Conservation (phyloP, 2,329 filamentous ascomycete species). For the Ascochyta fabae region DNA sequence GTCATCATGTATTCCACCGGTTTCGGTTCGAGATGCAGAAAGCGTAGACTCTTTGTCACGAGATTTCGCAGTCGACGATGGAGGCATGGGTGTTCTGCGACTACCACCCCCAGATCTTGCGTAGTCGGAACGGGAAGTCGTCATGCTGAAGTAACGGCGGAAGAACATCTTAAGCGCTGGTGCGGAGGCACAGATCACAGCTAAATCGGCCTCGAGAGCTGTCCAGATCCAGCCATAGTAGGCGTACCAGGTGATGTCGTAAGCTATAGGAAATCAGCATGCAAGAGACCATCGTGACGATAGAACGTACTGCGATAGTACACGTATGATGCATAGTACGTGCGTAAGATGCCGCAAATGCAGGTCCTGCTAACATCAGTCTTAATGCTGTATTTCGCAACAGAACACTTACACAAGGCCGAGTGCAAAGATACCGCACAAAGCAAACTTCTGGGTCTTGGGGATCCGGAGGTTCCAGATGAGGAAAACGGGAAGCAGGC, state of each 20-base stretch:
- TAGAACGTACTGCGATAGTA: slow-evolving; percentile 33
- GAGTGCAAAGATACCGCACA: slow-evolving; percentile 54
- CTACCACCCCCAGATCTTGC: slow-evolving; percentile 6
- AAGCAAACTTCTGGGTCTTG: slow-evolving; percentile 51
- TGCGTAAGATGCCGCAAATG: slow-evolving; percentile 46
- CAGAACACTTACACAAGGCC: slow-evolving; percentile 49
- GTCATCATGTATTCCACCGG: slow-evolving; percentile 6
- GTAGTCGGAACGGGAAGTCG: slow-evolving; percentile 17
- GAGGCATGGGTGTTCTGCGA: slow-evolving; percentile 3
- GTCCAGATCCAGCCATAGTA: slow-evolving; percentile 52
- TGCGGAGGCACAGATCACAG: slow-evolving; percentile 52
- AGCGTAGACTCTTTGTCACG: slow-evolving; percentile 6
- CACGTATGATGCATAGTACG: slow-evolving; percentile 45
- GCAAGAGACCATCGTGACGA: background rate
- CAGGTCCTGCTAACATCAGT: slow-evolving; percentile 32
- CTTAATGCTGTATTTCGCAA: background rate
- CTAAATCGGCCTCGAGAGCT: slow-evolving; percentile 50
- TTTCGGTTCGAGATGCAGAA: slow-evolving; percentile 14
- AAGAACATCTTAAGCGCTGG: slow-evolving; percentile 55
- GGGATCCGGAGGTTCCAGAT: slow-evolving; percentile 55
- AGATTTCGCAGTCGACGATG: background rate
- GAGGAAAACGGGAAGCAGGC: slow-evolving; percentile 52
- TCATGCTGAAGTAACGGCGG: slow-evolving; percentile 46
- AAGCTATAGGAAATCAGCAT: slow-evolving; percentile 23
- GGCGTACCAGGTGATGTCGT: slow-evolving; percentile 52